Evolutionary conservation across 345 rosid species (phyloP), one percentile per base, ranked within the genome.

Genomic region (Linum lewisii): DNA sequence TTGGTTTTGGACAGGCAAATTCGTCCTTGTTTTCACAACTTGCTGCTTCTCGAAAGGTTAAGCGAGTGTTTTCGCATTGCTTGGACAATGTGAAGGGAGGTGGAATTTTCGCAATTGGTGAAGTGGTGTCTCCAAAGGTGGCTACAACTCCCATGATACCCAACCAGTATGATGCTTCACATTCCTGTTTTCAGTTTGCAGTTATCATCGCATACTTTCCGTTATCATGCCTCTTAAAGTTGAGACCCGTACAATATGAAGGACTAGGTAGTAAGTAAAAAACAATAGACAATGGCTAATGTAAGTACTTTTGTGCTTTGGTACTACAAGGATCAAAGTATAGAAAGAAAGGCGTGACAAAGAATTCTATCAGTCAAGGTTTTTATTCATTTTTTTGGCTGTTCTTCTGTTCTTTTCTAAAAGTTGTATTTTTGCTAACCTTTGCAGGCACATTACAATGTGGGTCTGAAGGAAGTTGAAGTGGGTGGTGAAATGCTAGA

Each of bases 1-100:
- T 92, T 73, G 98, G 98, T 52, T 84, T 92, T 70, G 98, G 98
- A 55, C 90, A 92, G 66, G 60, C 92, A 62, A 86, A 84, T 66
- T 78, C 96, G 32, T 92, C 96, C 60, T 53, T 88, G 69, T 66
- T 92, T 69, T 86, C 98, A 51, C 98, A 92, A 80, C 79, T 92
- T 54, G 84, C 96, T 65, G 68, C 78, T 0, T 63, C 84, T 9
- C 87, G 93, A 29, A 75, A 73, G 42, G 82, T 81, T 1, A 86
- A 82, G 74, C 81, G 67, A 72, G 70, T 67, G 49, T 91, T 88
- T 73, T 76, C 93, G 2, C 98, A 91, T 75, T 91, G 98, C 74
- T 72, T 92, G 69, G 95, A 92, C 60, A 84, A 70, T 68, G 25
- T 34, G 21, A 57, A 71, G 24, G 98, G 96, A 38, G 98, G 98